Evolutionary conservation across 345 rosid species (phyloP), one percentile per base, ranked within the genome.

Genomic region (Noccaea caerulescens): DNA sequence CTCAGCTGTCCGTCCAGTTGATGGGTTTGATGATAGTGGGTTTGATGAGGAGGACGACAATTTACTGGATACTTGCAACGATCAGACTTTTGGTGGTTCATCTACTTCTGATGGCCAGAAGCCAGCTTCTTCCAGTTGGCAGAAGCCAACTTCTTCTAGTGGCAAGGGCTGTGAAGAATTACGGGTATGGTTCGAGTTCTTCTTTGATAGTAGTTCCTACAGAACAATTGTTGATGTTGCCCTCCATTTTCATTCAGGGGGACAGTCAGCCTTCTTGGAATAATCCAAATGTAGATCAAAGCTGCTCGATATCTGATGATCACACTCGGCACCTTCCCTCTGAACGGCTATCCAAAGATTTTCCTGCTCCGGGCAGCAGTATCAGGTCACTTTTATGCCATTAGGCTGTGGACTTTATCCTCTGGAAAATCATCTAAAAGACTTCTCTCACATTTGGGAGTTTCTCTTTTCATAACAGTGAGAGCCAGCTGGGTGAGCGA

Each of bases 1-100:
- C 75, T 90, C 98, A 32, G 84, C 99, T 10, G 99, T 95, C 65
- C 70, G 47, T 64, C 79, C 87, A 78, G 86, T 84, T 71, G 58
- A 58, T 56, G 73, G 60, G 54, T 51, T 82, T 46, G 99, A 88
- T 72, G 96, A 89, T 76, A 80, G 96, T 82, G 97, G 96, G 49
- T 84, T 79, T 71, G 86, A 82, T 20, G 96, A 88, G 76, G 83
- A 83, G 12, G 90, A 88, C 60, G 87, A 90, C 44, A 80, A 81
- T 58, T 18, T 82, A 67, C 77, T 85, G 78, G 89, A 91, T 80
- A 75, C 84, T 20, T 69, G 58, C 58, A 92, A 88, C 62, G 50
- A 36, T 69, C 85, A 83, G 60, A 85, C 89, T 62, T 88, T 95
- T 76, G 87, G 88, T 58, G 85, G 61, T 79, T 68, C 73, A 49